phyloP scores from a whole-genome alignment of 2,329 filamentous ascomycete genomes.

The Septoria linicola region DNA sequence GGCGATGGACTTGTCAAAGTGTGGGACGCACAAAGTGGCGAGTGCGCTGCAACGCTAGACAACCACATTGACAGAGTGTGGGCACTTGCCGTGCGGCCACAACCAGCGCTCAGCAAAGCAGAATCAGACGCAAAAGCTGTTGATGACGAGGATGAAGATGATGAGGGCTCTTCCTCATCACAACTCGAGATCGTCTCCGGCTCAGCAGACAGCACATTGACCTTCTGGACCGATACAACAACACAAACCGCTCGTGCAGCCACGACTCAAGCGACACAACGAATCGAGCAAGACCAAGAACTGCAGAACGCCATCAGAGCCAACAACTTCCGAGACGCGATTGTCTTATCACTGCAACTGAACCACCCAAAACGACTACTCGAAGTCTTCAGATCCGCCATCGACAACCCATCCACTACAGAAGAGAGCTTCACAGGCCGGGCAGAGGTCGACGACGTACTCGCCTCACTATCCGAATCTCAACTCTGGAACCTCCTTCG shows the following conservation, averaged over 20 bases:
- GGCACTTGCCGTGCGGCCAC: constrained; percentile 74
- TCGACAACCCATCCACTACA: constrained; percentile 62
- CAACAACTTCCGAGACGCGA: constrained; percentile 87
- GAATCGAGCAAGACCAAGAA: constrained; percentile 91
- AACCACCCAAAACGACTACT: constrained; percentile 91
- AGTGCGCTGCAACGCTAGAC: constrained; percentile 84
- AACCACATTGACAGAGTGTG: constrained; percentile 96
- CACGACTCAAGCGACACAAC: constrained; percentile 69
- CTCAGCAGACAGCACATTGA: constrained; percentile 86
- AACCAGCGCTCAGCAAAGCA: constrained; percentile 28
- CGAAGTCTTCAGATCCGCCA: constrained; percentile 76
- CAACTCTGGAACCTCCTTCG: constrained; percentile 82
- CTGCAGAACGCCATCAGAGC: constrained; percentile 88
- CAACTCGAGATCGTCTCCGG: constrained; percentile 78
- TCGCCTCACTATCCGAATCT: constrained; percentile 75
- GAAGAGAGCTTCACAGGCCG: constrained; percentile 63
- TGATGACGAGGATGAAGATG: constrained; percentile 32
- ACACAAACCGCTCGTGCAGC: constrained; percentile 72
- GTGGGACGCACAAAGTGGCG: constrained; percentile 85
- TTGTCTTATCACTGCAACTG: constrained; percentile 84
- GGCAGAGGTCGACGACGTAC: constrained; percentile 73
- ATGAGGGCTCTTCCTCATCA: constrained; percentile 21
- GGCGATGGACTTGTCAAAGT: constrained; percentile 95
- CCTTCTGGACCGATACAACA: constrained; percentile 94
- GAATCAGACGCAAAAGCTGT: constrained; percentile 27